Evolutionary conservation across 2,329 filamentous ascomycete species (phyloP), one percentile per base, ranked within the genome.

Genomic region (Aspergillus sp.): DNA sequence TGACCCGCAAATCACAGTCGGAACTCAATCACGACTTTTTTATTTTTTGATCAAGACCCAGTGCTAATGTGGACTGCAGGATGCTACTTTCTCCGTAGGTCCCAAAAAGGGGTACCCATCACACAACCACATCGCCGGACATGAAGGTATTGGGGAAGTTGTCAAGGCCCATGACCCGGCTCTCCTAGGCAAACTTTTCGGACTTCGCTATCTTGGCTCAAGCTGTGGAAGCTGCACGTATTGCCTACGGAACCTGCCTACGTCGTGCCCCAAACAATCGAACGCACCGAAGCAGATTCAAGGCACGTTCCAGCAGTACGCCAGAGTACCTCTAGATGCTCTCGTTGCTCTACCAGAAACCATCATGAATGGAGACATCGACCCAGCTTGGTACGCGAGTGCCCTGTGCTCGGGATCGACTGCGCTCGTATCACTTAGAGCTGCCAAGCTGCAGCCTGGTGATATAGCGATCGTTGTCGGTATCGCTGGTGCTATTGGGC

Each of bases 401-500:
- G 54, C 54, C 5, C 41, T 56, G 5, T 56, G 54, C 25, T 56
- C 54, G 12, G 54, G 54, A 15, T 56, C 54, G 12, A 56, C 54
- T 8, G 54, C 54, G 15, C 15, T 56, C 15, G 38, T 6, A 5
- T 32, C 41, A 6, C 15, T 56, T 5, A 41, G 41, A 13, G 39
- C 54, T 2, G 25, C 54, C 4, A 21, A 7, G 1, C 25, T 48
- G 6, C 8, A 10, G 1, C 54, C 54, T 6, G 54, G 41, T 7
- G 41, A 48, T 21, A 17, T 56, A 5, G 41, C 30, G 5, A 19
- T 55, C 8, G 52, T 55, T 7, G 13, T 43, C 25, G 52, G 52
- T 3, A 25, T 55, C 25, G 5, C 21, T 21, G 52, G 52, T 2
- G 38, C 52, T 6, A 55, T 55, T 43, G 52, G 52, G 15, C 52